Percentiles rank a stretch among this genome's conserved stretches.
Evolutionary conservation across 139 green algal genomes (phyloP).

Genomic region (Raphidocelis subcapitata): DNA sequence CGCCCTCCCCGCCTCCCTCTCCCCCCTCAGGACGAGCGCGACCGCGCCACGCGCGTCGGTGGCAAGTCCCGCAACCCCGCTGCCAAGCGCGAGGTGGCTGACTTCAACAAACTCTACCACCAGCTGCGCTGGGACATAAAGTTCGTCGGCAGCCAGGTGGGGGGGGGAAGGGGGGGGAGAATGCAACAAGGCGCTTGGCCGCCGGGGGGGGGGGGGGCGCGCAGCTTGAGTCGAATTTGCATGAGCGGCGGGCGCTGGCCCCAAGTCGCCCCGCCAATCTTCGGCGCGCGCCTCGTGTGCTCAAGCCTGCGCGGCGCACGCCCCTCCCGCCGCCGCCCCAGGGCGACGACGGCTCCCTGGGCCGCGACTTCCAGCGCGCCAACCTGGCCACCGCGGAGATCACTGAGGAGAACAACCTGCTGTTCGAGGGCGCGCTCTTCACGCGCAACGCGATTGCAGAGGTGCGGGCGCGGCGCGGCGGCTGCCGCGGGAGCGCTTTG

Average conservation of each 20-base stretch:
- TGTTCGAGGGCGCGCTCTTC: slow-evolving; percentile 69
- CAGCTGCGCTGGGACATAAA: slow-evolving; percentile 50
- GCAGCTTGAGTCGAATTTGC: no score
- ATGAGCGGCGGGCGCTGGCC: no score
- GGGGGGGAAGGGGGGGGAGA: neutral
- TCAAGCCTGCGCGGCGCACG: neutral
- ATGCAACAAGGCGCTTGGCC: slow-evolving; percentile 24
- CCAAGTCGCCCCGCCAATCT: no score
- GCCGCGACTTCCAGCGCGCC: slow-evolving; percentile 8
- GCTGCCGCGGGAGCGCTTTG: slow-evolving; percentile 13
- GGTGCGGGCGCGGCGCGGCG: slow-evolving; percentile 21
- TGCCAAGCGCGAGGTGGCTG: slow-evolving; percentile 53
- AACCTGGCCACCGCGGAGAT: slow-evolving; percentile 48
- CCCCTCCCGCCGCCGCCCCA: neutral
- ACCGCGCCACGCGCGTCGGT: slow-evolving; percentile 8
- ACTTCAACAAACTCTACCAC: slow-evolving; percentile 50
- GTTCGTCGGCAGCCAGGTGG: slow-evolving; percentile 41
- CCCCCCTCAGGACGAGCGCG: slow-evolving; percentile 40
- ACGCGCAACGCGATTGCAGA: slow-evolving; percentile 59
- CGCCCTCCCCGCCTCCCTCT: no score
- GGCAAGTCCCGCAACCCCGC: slow-evolving; percentile 11
- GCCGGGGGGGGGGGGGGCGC: no score
- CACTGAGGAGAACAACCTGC: slow-evolving; percentile 58
- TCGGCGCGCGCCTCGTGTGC: no score
- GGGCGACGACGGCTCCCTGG: slow-evolving; percentile 18